Evolutionary conservation across 176 grass and related monocot genomes (phyloP).

Genomic region (Urochloa ruziziensis): DNA sequence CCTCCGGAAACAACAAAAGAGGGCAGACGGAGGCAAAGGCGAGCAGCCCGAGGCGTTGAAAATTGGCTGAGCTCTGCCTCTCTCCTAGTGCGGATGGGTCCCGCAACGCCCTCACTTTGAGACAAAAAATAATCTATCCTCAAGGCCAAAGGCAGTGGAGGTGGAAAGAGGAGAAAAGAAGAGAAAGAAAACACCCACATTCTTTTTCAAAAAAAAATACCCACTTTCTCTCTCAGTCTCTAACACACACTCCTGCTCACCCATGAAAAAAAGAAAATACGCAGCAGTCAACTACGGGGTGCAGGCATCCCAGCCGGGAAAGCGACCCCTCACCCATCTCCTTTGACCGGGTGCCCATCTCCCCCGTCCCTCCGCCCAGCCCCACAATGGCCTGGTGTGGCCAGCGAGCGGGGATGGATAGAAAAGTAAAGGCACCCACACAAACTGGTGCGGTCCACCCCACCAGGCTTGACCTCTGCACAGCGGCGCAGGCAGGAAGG

Average conservation of each 20-base stretch:
- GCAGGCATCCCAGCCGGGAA: slow-evolving; percentile 21
- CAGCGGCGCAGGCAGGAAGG: not conserved
- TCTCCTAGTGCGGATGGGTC: not conserved
- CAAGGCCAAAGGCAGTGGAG: not conserved
- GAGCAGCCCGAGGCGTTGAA: slow-evolving; percentile 36
- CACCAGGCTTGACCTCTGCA: slow-evolving; percentile 41
- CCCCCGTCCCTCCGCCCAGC: not conserved
- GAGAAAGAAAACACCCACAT: not conserved
- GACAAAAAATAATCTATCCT: not conserved
- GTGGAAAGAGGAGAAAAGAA: not conserved
- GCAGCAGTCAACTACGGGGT: slow-evolving; percentile 38
- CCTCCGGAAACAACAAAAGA: slow-evolving; percentile 16
- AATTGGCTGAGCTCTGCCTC: not conserved
- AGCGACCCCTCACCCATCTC: slow-evolving; percentile 44
- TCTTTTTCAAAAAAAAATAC: no score
- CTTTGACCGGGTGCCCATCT: slow-evolving; percentile 40
- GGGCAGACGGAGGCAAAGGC: slow-evolving; percentile 1
- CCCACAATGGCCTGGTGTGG: not conserved
- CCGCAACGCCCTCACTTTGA: slow-evolving; percentile 10
- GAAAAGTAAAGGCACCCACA: slow-evolving; percentile 4
- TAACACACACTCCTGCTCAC: no score
- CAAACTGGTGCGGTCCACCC: not conserved
- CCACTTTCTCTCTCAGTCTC: not conserved
- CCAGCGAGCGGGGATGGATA: not conserved
- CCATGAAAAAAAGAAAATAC: not conserved